Evolutionary conservation across 208 protist genomes (phyloP), one percentile per base, ranked within the genome.

Genomic region (Crithidia mellificae): DNA sequence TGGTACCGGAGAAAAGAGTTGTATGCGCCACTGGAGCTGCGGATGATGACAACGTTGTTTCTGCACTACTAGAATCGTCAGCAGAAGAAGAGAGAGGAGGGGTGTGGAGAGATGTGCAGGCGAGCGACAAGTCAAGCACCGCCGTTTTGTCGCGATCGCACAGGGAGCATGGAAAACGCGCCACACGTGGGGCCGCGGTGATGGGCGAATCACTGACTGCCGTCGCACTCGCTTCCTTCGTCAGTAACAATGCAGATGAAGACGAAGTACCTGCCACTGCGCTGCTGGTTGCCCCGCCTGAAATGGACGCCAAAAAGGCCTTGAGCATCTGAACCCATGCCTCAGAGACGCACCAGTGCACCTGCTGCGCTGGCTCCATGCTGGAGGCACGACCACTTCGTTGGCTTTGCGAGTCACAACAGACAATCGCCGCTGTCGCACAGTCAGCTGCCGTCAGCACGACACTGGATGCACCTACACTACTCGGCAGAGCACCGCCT

Each of bases 1-100:
- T 91, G 19, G 44, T 82, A 2, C 78, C 76, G n/a, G 87, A 93
- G 61, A 96, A 96, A 22, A 90, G 50, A 14, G 84, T 92, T 1
- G 84, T 82, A 69, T 96, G 90, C 24, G 52, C 34, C 24, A 77
- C 78, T 22, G 66, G 29, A 19, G 44, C 12, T 15, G 58, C 15
- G 14, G 56, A 17, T 5, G 34, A 11, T 38, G 34, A 38, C 11
- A 11, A 38, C 34, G 34, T 5, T 12, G 17, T 2, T 9, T 22
- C 38, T 4, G 25, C 41, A n/a, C 17, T 19, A 15, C 0, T 29
- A 3, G 25, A n/a, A 11, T 24, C 12, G n/a, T 55, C 47, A 15
- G 20, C 39, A 4, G 49, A 11, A 11, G 5, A 5, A 12, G 34
- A 38, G 5, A 11, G 11, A 6, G 46, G 43, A 14, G 43, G 54